Base-by-base conservation (phyloP, 208 protist species). In the Phytomonas sp. region DNA sequence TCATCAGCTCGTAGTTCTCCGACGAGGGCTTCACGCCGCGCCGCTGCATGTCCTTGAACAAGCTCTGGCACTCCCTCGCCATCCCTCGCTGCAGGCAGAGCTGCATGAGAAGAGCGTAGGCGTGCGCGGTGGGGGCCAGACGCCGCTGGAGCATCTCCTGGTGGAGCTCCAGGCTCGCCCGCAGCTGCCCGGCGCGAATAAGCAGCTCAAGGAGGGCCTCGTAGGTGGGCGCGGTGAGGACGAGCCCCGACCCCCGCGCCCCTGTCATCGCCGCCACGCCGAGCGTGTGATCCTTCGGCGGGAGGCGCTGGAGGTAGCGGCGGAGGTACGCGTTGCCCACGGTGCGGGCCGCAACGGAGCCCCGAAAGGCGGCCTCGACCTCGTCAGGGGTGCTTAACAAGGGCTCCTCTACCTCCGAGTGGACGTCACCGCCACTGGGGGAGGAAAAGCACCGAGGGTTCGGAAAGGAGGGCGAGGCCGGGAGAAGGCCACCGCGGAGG, bases 321-420 rank as follows among this genome's bases (percentile, higher is more conserved):
- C 91, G 84, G 34, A 96, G 68, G 68, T 91, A 80, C 15, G 72
- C 71, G 66, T 96, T 96, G 68, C 88, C 83, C n/a, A 88, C 83
- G 15, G 88, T 94, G 28, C 88, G 86, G 1, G 82, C 88, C 66
- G 71, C 34, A 46, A 96, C 91, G 0, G 85, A 92, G 67, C 60
- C 70, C 29, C 69, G 71, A 62, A 94, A 96, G 28, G 79, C 67
- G 29, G 79, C 63, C 69, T 89, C 80, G 9, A 92, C 82, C 37
- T 87, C 67, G n/a, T 80, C 80, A 0, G 77, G 62, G 20, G 79
- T 84, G n/a, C 13, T 46, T 31, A 84, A 72, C 20, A 73, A 63
- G n/a, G 30, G 51, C 4, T 30, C 36, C 37, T 4, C 31, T 29
- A 26, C n/a, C 51, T n/a, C 51, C n/a, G n/a, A n/a, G 40, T 17